Evolutionary conservation across 169 alveolate species (phyloP).

Genomic region (Ichthyophthirius multifiliis): DNA sequence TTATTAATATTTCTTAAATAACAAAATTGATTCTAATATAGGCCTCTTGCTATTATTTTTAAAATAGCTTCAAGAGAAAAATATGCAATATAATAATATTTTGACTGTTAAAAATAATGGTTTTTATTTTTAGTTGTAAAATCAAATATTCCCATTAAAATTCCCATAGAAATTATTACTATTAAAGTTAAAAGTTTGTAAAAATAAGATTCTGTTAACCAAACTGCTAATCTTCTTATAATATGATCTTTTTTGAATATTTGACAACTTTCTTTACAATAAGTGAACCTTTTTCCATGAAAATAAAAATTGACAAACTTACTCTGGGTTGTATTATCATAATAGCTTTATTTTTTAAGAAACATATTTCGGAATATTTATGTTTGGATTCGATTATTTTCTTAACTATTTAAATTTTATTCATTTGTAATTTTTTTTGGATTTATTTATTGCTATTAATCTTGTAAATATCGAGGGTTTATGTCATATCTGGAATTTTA

Average conservation of each 20-base stretch:
- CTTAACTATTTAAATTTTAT: no score
- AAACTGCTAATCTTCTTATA: not conserved
- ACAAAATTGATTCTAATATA: not conserved
- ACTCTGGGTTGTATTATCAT: no score
- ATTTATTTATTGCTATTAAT: no score
- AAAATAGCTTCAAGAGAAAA: not conserved
- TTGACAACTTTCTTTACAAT: slow-evolving; percentile 4
- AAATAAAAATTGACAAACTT: not conserved
- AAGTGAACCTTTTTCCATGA: not conserved
- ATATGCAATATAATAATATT: not conserved
- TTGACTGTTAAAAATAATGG: not conserved
- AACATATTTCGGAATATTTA: no score
- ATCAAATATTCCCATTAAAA: not conserved
- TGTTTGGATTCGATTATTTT: no score
- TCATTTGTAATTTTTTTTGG: no score
- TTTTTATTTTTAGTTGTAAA: not conserved
- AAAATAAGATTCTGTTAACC: not conserved
- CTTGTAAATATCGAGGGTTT: no score
- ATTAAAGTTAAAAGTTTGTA: not conserved
- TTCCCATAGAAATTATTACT: not conserved
- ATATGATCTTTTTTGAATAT: not conserved
- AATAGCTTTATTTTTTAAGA: no score
- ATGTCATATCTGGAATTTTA: no score
- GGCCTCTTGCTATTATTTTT: not conserved
- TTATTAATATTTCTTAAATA: not conserved